Base-by-base conservation (phyloP, 1,139 yeast species). In the Pichia sp. region DNA sequence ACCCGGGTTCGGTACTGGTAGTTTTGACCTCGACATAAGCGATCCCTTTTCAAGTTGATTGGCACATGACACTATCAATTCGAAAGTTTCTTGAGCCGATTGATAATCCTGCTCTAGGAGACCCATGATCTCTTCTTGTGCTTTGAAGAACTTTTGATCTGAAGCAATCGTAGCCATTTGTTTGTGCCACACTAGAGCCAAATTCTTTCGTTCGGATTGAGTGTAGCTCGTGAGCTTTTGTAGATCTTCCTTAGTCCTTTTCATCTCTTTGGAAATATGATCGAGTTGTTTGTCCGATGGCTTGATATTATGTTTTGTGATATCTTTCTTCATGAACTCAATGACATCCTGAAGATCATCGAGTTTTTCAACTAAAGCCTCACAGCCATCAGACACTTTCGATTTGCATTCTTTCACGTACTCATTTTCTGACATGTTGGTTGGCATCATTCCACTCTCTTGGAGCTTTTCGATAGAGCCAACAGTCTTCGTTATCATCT, bases 151-250 rank as follows among this genome's bases (percentile, higher is more conserved):
- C 48, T 88, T 94, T 56, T 91, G 97, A 52, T 88, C 96, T 49
- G 86, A 95, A 44, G 95, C 83, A 17, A 91, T 93, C 30, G 80
- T 79, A 47, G 86, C 94, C 41, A 91, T 69, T 52, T 88, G 96
- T 6, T 80, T 66, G 56, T 88, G 96, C 97, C 98, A 91, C 20
- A 86, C 79, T 49, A 75, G 77, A 55, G 86, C 84, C 96, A 97
- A 87, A 27, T 77, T 77, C 5, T 87, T 79, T 48, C 82, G 82
- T 52, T 87, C 97, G 11, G 66, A 66, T 1, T 60, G 51, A 29
- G 93, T 79, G 50, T 74, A 87, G 7, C 60, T 62, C n/a, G 70
- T 67, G 72, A 88, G 72, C 6, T 61, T 58, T 3, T 59, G 58
- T 32, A 88, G 64, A 13, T 72, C 69, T 0, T 48, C 39, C 39